Conservation (phyloP, 2,329 filamentous ascomycete genomes). For the Colletotrichum scovillei region DNA sequence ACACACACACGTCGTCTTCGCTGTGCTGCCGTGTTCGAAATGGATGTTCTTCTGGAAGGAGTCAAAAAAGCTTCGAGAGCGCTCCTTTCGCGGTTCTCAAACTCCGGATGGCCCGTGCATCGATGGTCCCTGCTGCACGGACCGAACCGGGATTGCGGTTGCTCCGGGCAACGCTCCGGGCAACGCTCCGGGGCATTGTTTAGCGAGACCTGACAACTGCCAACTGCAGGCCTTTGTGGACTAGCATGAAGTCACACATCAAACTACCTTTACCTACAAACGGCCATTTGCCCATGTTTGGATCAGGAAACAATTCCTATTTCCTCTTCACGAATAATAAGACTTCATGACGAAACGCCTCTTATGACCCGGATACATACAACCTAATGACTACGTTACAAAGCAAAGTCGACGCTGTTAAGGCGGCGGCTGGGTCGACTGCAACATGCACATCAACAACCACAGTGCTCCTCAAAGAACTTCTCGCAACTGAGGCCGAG, state of each 20-base stretch:
- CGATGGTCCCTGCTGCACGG: not conserved
- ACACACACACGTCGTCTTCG: not conserved
- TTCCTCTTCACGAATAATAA: not conserved
- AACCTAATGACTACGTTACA: conserved; percentile 56
- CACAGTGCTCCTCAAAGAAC: conserved; percentile 59
- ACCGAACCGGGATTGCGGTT: conserved; percentile 24
- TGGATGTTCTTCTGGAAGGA: not conserved
- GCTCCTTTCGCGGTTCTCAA: not conserved
- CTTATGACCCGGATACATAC: conserved; percentile 38
- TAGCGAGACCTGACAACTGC: conserved; percentile 37
- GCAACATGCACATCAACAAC: conserved; percentile 64
- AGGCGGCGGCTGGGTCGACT: conserved; percentile 63
- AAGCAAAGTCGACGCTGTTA: conserved; percentile 61
- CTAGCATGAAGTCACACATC: conserved; percentile 24
- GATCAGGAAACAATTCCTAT: not conserved
- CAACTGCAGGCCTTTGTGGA: conserved; percentile 22
- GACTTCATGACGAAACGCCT: conserved; percentile 46
- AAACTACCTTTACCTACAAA: conserved; percentile 23
- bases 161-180: conserved; percentile 32
- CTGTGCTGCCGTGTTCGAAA: not conserved
- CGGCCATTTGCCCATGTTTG: conserved; percentile 24
- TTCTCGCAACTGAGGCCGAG: conserved; percentile 51
- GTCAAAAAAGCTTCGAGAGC: conserved; percentile 10
- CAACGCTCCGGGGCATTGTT: conserved; percentile 35
- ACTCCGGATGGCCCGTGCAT: conserved; percentile 24